Percentiles rank a stretch among this genome's conserved stretches.
phyloP scores from a whole-genome alignment of 441 rosid genomes.

The Gossypium lobatum region DNA sequence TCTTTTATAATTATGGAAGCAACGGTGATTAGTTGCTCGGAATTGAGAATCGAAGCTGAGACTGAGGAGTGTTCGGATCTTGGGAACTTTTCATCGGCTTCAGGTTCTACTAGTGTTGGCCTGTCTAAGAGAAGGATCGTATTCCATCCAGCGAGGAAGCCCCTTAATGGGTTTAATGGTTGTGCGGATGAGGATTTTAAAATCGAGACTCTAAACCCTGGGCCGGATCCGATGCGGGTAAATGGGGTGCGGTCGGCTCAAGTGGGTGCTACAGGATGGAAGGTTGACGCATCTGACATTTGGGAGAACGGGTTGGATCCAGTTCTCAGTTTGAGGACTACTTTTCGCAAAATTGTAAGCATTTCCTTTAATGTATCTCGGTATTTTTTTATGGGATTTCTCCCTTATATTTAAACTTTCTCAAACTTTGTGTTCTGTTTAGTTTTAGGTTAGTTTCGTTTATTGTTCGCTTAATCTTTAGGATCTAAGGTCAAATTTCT shows the following conservation, averaged over 20 bases:
- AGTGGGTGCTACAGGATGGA: conserved; percentile 26
- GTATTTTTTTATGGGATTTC: neutral
- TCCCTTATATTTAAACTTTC: neutral
- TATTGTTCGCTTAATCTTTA: neutral
- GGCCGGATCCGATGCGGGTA: conserved; percentile 20
- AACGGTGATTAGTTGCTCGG: conserved; percentile 16
- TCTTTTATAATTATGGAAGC: conserved; percentile 22
- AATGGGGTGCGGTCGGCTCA: conserved; percentile 15
- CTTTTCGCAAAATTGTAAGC: conserved; percentile 82
- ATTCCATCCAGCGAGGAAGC: conserved; percentile 61
- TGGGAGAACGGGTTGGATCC: conserved; percentile 56
- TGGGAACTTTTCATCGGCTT: conserved; percentile 34
- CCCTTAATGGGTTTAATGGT: conserved; percentile 35
- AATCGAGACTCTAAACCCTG: conserved; percentile 73
- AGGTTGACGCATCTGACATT: conserved; percentile 41
- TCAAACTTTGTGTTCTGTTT: neutral
- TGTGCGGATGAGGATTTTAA: conserved; percentile 39
- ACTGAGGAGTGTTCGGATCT: conserved; percentile 21
- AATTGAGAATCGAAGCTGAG: conserved; percentile 19
- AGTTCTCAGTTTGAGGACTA: conserved; percentile 49
- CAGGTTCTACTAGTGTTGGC: conserved; percentile 32
- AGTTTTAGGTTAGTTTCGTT: neutral
- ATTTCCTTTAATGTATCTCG: neutral
- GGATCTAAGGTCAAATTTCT: neutral
- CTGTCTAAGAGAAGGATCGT: conserved; percentile 34